Conservation (phyloP, 306 rosid genomes). For the Quercus alba region DNA sequence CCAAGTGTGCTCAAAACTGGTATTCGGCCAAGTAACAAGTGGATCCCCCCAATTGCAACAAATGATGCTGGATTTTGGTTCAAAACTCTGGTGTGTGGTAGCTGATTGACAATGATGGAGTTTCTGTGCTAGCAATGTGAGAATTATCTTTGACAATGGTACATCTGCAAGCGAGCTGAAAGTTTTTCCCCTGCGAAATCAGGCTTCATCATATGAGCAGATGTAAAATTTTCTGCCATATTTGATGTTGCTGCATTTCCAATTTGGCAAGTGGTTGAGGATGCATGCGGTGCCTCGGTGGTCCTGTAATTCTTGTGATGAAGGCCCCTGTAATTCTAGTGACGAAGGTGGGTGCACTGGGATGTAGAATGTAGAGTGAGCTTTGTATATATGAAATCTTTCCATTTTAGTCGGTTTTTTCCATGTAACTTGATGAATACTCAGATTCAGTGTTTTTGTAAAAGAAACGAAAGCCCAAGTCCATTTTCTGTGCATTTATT, state of each 20-base stretch:
- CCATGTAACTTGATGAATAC: not conserved
- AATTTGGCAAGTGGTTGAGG: not conserved
- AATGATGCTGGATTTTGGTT: not conserved
- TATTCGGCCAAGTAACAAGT: slow-evolving; percentile 61
- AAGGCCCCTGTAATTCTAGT: not conserved
- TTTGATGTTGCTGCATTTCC: slow-evolving; percentile 18
- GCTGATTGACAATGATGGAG: not conserved
- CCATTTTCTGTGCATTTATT: not conserved
- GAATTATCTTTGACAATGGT: not conserved
- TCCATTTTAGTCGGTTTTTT: not conserved
- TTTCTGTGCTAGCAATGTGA: not conserved
- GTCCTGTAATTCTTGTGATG: not conserved
- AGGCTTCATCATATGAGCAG: not conserved
- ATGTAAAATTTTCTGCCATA: slow-evolving; percentile 31
- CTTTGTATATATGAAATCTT: not conserved
- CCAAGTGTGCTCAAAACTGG: slow-evolving; percentile 91
- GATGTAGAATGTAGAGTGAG: no score
- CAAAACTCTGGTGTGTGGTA: not conserved
- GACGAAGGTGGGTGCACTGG: not conserved
- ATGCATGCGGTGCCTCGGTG: not conserved
- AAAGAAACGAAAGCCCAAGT: not conserved
- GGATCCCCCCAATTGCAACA: not conserved
- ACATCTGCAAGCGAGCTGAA: not conserved
- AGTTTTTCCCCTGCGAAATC: not conserved
- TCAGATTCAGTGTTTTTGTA: not conserved